Conservation (phyloP, 345 rosid species). For the Dipteronia dyeriana region DNA sequence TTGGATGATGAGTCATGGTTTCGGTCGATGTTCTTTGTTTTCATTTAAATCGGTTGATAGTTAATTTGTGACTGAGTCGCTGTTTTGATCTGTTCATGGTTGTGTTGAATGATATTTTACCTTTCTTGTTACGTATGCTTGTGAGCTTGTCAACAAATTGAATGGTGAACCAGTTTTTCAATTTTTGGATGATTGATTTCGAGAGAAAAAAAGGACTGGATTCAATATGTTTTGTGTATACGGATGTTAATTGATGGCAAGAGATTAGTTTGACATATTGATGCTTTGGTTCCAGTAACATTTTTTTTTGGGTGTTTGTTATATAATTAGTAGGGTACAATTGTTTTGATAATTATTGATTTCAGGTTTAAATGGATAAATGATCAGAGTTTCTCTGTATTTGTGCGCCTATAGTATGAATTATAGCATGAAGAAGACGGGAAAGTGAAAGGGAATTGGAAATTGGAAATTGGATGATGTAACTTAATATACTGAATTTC, state of each 20-base stretch:
- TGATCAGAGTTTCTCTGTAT: no score
- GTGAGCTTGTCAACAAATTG: background rate
- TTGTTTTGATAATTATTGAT: background rate
- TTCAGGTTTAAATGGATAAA: background rate
- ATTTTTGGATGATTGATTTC: background rate
- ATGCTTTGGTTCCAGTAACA: background rate
- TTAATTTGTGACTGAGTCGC: background rate
- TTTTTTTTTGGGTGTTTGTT: background rate
- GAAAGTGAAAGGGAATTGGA: background rate
- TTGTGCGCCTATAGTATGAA: no score
- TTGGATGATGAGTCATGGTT: background rate
- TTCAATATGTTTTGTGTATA: no score
- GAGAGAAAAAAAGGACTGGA: background rate
- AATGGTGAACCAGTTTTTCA: background rate
- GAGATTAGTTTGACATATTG: background rate
- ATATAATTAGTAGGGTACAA: background rate
- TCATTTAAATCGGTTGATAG: background rate
- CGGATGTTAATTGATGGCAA: background rate
- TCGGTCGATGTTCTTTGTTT: no score
- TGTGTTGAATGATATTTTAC: conserved; percentile 11
- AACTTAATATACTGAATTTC: background rate
- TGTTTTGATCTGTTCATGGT: background rate
- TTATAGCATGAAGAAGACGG: background rate
- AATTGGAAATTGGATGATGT: background rate
- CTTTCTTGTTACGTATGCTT: background rate